These are phyloP conservation scores for Nitzschia palea DNA, from an alignment of 108 stramenopile genomes.

Conservation along the genomic window DNA sequence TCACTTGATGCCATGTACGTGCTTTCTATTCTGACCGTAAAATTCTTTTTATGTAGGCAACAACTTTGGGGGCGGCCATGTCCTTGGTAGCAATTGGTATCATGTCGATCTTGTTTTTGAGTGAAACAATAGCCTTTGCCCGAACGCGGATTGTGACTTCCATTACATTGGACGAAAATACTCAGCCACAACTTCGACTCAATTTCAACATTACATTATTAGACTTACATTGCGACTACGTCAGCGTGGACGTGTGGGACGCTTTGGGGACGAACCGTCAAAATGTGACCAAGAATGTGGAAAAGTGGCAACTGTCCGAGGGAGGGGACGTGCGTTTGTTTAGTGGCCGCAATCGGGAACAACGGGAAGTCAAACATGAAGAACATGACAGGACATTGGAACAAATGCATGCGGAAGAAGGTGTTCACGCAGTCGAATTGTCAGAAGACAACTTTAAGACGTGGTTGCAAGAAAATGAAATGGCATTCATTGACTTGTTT, in stretches of 20 bases:
- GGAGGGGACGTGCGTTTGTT: slow-evolving; percentile 78
- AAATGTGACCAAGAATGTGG: slow-evolving; percentile 97
- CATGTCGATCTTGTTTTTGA: slow-evolving; percentile 89
- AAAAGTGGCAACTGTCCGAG: slow-evolving; percentile 96
- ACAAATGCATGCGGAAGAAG: slow-evolving; percentile 74
- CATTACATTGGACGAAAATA: slow-evolving; percentile 89
- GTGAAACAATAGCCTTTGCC: slow-evolving; percentile 93
- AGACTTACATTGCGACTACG: slow-evolving; percentile 91
- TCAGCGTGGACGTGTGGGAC: slow-evolving; percentile 89
- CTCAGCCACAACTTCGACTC: slow-evolving; percentile 80
- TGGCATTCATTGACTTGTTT: slow-evolving; percentile 89
- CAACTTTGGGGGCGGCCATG: slow-evolving; percentile 85
- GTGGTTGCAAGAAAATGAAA: slow-evolving; percentile 66
- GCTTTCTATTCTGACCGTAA: too few relatives aligned
- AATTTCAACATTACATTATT: slow-evolving; percentile 93
- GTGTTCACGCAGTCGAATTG: slow-evolving; percentile 67
- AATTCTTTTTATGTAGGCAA: too few relatives aligned
- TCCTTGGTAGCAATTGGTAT: slow-evolving; percentile 75
- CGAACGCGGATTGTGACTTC: slow-evolving; percentile 70
- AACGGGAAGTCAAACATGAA: slow-evolving; percentile 84
- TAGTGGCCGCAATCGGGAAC: slow-evolving; percentile 91
- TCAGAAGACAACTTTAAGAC: slow-evolving; percentile 57
- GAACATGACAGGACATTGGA: slow-evolving; percentile 84
- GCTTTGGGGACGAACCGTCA: slow-evolving; percentile 93
- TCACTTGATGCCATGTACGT: too few relatives aligned